These are phyloP conservation scores for Kwoniella europaea DNA, from an alignment of 768 basidiomycete species.

Conservation along the genomic window DNA sequence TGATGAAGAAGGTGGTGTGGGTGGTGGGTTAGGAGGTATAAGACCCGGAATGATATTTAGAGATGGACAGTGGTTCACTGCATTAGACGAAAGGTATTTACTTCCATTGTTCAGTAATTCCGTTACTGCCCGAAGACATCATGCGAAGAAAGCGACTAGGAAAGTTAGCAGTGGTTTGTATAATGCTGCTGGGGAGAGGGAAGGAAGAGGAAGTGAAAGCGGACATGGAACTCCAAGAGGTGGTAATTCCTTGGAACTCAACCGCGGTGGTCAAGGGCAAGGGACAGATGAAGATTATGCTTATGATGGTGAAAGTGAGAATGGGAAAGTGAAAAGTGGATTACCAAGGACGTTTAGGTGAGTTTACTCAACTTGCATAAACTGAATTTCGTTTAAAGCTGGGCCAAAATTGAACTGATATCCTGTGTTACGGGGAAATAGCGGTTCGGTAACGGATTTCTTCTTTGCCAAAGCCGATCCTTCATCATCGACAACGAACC, in stretches of 20 bases:
- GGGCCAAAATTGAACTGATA: no score
- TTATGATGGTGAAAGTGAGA: slow-evolving; percentile 53
- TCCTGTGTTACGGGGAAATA: slow-evolving; percentile 9
- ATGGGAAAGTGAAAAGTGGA: slow-evolving; percentile 53
- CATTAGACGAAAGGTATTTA: slow-evolving; percentile 90
- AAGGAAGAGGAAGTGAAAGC: slow-evolving; percentile 35
- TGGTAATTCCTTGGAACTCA: slow-evolving; percentile 38
- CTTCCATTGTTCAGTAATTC: slow-evolving; percentile 73
- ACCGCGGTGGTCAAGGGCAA: slow-evolving; percentile 38
- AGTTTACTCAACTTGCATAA: slow-evolving; percentile 15
- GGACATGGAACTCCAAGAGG: slow-evolving; percentile 42
- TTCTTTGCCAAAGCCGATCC: slow-evolving; percentile 56
- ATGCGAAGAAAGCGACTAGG: slow-evolving; percentile 40
- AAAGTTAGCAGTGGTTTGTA: slow-evolving; percentile 35
- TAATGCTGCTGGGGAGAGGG: slow-evolving; percentile 20
- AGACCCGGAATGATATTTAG: slow-evolving; percentile 58
- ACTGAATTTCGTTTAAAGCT: no score
- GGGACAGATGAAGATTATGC: slow-evolving; percentile 27
- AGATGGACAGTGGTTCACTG: slow-evolving; percentile 94
- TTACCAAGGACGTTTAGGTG: slow-evolving; percentile 54
- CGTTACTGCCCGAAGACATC: slow-evolving; percentile 54
- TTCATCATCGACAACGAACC: slow-evolving; percentile 4
- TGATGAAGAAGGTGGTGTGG: slow-evolving; percentile 25
- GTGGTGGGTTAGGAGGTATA: slow-evolving; percentile 16
- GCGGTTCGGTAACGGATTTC: slow-evolving; percentile 57